Evolutionary conservation across 257 asterid species (phyloP).

Genomic region (Jaltomata sinuosa): DNA sequence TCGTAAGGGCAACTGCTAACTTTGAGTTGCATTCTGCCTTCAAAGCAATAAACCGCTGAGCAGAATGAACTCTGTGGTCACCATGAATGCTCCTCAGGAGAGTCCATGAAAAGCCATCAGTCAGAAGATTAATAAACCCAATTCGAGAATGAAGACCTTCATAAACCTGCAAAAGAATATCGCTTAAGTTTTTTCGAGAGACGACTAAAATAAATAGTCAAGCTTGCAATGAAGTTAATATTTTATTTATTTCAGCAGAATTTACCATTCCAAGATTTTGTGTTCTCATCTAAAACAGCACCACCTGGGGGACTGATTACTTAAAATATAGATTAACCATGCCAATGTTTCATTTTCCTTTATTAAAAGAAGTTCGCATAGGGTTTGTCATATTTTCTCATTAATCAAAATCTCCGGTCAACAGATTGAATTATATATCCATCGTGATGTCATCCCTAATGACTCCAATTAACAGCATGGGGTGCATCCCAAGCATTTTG

Average conservation of each 20-base stretch:
- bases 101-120: conserved; percentile 72
- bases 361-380: not conserved
- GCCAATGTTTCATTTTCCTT: not conserved
- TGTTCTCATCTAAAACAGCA: not conserved
- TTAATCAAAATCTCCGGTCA: not conserved
- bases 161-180: conserved; percentile 46
- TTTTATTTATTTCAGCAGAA: not conserved
- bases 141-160: conserved; percentile 60
- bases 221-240: not conserved
- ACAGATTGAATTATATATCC: not conserved
- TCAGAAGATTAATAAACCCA: conserved; percentile 53
- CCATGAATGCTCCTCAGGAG: conserved; percentile 78
- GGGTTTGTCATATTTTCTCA: not conserved
- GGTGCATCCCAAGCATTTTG: not conserved
- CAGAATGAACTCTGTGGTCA: conserved; percentile 64
- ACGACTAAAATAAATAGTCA: not conserved
- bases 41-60: conserved; percentile 49
- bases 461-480: not conserved
- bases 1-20: conserved; percentile 91
- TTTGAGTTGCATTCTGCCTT: conserved; percentile 95
- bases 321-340: not conserved
- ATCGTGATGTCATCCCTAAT: not conserved
- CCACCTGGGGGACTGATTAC: not conserved
- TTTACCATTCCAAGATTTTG: not conserved
- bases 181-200: not conserved